Evolutionary conservation across 495 filamentous ascomycete genomes (phyloP), one percentile per base, ranked within the genome.

Genomic region (Peziza echinospora): DNA sequence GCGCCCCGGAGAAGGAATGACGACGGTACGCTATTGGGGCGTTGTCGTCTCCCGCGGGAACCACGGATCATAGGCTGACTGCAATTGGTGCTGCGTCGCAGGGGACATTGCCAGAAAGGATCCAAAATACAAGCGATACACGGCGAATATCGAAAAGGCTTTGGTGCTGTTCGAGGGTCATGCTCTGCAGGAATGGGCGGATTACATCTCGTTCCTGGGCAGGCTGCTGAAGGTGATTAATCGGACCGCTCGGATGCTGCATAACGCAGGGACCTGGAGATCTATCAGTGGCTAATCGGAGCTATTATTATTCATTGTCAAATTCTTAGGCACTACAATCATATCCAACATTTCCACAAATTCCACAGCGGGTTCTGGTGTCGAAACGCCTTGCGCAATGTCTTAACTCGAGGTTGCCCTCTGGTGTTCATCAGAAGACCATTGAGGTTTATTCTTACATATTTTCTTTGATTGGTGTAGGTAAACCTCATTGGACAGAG

Each of bases 391-490:
- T 99, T 19, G 81, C 91, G 23, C 89, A 96, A 71, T 96, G 89
- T 53, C 68, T 99, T 51, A 89, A 93, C 57, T 85, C 91, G 26
- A 77, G 78, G 2, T 66, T 99, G 30, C 89, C 89, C 24, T 93
- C 89, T 0, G 89, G 91, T 19, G 89, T 99, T n/a, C 89, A 99
- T 65, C 91, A 96, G 58, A 96, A 96, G 59, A 76, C 89, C 3
- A 71, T 99, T 24, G 89, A 96, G 61, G 84, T 96, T 25, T 96
- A 96, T 61, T 71, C 65, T 6, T 84, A 82, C 52, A 78, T 96
- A 48, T 99, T 99, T 54, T 67, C 71, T 13, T 66, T 76, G 37
- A 79, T 86, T 59, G 78, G 78, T 10, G 41, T 43, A 21, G 11
- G 41, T 11, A n/a, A 22, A 71, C 67, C n/a, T n/a, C n/a, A n/a